phyloP scores from a whole-genome alignment of 306 rosid genomes.

The Chamaecrista fasciculata region DNA sequence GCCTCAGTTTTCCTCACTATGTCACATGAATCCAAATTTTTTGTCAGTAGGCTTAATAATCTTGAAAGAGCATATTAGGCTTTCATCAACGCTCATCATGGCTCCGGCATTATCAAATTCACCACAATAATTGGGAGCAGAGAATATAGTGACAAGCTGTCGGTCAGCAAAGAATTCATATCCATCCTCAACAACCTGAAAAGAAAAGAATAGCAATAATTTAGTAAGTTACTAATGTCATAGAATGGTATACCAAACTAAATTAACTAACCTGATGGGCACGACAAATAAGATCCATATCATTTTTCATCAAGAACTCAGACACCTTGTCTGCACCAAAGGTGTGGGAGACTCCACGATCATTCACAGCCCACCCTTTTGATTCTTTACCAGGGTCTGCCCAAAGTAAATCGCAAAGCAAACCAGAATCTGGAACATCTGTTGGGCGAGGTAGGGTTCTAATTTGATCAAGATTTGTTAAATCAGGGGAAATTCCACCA shows the following conservation, averaged over 20 bases:
- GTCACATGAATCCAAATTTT: constrained; percentile 1
- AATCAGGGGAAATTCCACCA: constrained; percentile 86
- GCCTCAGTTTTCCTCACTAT: not conserved
- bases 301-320: constrained; percentile 79
- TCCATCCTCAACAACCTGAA: constrained; percentile 97
- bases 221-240: not conserved
- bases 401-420: constrained; percentile 95
- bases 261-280: constrained; percentile 77
- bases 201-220: not conserved
- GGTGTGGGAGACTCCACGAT: constrained; percentile 78
- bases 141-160: constrained; percentile 92
- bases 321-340: constrained; percentile 82
- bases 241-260: not conserved
- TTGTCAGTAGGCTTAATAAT: constrained; percentile 80
- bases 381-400: constrained; percentile 82
- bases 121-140: constrained; percentile 97
- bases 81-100: constrained; percentile 96
- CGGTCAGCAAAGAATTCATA: constrained; percentile 86
- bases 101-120: constrained; percentile 96
- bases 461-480: constrained; percentile 63
- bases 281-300: constrained; percentile 86
- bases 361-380: constrained; percentile 79
- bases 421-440: constrained; percentile 84
- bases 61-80: constrained; percentile 92
- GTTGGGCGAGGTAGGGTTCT: constrained; percentile 64